phyloP scores from a whole-genome alignment of 345 rosid species.

The Citropsis articulata region DNA sequence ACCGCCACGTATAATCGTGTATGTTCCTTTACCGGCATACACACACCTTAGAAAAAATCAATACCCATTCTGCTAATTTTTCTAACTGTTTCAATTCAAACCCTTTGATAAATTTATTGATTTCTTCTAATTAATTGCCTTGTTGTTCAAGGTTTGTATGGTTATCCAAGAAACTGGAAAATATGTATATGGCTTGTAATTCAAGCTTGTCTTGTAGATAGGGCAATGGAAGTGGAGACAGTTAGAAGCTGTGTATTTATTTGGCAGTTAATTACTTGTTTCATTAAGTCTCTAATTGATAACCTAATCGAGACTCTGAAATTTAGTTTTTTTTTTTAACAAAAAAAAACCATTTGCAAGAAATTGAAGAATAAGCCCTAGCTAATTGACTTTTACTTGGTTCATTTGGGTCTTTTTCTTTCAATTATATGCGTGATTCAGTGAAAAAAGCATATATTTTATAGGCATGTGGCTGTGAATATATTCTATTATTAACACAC shows the following conservation, averaged over 20 bases:
- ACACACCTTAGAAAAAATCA: conserved; percentile 1
- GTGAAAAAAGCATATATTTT: not conserved
- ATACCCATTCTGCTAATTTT: not conserved
- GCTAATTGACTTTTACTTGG: conserved; percentile 18
- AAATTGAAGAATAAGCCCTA: not conserved
- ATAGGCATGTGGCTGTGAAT: not conserved
- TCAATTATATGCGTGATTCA: not conserved
- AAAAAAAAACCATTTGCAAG: conserved; percentile 12
- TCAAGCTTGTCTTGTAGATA: conserved; percentile 18
- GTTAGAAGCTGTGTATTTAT: conserved; percentile 16
- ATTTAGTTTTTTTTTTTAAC: no score
- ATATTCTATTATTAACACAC: no score
- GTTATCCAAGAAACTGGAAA: conserved; percentile 2
- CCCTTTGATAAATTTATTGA: not conserved
- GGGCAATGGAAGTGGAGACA: conserved; percentile 16
- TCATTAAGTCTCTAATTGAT: conserved; percentile 24
- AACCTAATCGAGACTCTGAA: conserved; percentile 30
- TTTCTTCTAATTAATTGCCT: not conserved
- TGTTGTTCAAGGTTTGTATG: not conserved
- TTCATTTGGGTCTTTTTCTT: not conserved
- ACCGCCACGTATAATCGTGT: conserved; percentile 3
- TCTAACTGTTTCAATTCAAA: not conserved
- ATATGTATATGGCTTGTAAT: conserved; percentile 13
- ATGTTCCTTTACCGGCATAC: conserved; percentile 9
- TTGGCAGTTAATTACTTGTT: conserved; percentile 9